phyloP scores from a whole-genome alignment of 306 rosid species.

The Citrullus colocynthis region DNA sequence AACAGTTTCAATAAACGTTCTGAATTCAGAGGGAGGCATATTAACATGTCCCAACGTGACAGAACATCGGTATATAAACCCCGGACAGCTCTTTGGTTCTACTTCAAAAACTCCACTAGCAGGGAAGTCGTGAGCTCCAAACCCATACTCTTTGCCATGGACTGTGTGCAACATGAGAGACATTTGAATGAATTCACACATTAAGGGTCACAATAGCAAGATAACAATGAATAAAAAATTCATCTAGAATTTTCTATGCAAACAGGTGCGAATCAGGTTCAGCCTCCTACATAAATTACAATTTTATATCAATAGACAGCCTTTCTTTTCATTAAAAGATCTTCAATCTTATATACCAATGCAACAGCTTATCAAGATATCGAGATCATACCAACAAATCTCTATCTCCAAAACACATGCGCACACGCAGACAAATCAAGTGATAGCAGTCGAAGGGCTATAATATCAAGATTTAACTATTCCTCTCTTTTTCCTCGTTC shows the following conservation, averaged over 20 bases:
- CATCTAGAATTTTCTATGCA: neutral
- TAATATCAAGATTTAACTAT: too few relatives aligned
- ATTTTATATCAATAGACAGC: too few relatives aligned
- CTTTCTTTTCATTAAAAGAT: neutral
- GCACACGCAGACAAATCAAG: neutral
- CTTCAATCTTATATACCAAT: neutral
- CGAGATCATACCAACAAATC: neutral
- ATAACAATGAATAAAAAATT: neutral
- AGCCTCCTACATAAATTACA: neutral
- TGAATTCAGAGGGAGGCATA: slow-evolving; percentile 47
- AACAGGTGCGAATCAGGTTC: neutral
- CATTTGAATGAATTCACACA: neutral
- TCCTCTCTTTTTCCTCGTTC: too few relatives aligned
- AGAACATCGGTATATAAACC: slow-evolving; percentile 60
- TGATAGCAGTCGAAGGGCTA: neutral
- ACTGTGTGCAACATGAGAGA: slow-evolving; percentile 24
- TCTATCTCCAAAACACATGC: neutral
- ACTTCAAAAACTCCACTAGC: slow-evolving; percentile 97
- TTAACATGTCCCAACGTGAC: slow-evolving; percentile 48
- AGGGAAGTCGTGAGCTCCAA: slow-evolving; percentile 88
- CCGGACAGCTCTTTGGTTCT: slow-evolving; percentile 89
- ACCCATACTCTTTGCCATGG: slow-evolving; percentile 89
- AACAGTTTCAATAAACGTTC: slow-evolving; percentile 51
- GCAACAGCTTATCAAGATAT: neutral
- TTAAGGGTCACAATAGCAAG: neutral